These are phyloP conservation scores for Cinchona pubescens DNA, from an alignment of 257 asterid species.

Conservation along the genomic window DNA sequence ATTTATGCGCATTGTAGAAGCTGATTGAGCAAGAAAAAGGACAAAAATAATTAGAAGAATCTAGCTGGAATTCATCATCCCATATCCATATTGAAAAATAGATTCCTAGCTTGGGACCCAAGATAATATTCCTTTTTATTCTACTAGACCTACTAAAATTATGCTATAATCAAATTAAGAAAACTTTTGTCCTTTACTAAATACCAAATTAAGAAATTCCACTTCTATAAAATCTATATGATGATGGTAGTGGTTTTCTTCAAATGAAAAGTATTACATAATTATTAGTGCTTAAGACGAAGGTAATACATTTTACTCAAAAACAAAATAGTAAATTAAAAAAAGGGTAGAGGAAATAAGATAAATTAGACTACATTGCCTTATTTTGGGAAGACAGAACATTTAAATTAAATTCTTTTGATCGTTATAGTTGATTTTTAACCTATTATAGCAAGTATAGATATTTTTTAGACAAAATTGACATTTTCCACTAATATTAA, in stretches of 20 bases:
- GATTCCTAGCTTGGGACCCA: not conserved
- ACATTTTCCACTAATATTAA: too few relatives aligned
- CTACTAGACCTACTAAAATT: not conserved
- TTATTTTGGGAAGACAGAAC: too few relatives aligned
- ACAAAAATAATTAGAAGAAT: not conserved
- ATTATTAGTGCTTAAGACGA: not conserved
- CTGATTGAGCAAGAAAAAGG: constrained; percentile 1
- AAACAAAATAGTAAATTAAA: not conserved
- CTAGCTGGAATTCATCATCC: not conserved
- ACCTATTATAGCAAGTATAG: too few relatives aligned
- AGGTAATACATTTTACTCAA: too few relatives aligned
- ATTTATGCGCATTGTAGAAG: not conserved
- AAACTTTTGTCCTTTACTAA: too few relatives aligned
- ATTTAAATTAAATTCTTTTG: too few relatives aligned
- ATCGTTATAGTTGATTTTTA: too few relatives aligned
- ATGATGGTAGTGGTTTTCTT: not conserved
- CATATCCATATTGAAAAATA: not conserved
- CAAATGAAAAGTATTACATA: not conserved
- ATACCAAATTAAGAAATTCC: too few relatives aligned
- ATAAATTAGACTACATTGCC: too few relatives aligned
- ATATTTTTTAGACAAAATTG: too few relatives aligned
- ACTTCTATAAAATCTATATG: too few relatives aligned
- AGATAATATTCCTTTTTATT: not conserved
- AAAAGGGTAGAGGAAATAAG: not conserved
- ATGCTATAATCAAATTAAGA: not conserved